Evolutionary conservation across 1,284 basidiomycete genomes (phyloP).

Genomic region (Trametes sp.): DNA sequence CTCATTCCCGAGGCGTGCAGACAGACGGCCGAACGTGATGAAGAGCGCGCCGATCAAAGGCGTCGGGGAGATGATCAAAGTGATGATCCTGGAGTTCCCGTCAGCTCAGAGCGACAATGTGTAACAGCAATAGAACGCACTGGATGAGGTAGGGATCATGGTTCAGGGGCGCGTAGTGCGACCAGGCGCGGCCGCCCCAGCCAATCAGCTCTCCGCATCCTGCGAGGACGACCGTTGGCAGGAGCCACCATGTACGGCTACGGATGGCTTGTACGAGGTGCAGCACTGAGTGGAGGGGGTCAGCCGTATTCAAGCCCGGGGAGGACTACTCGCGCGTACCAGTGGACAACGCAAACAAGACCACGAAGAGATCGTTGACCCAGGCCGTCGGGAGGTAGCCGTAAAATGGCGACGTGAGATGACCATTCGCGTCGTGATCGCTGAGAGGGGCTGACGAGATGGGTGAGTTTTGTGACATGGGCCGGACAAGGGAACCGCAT

Average conservation of each 20-base stretch:
- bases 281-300: background rate
- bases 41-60: conserved; percentile 57
- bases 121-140: conserved; percentile 35
- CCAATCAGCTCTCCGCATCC: conserved; percentile 54
- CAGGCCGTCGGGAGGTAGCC: conserved; percentile 13
- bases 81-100: conserved; percentile 46
- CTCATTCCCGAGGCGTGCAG: conserved; percentile 47
- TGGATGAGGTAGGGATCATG: conserved; percentile 39
- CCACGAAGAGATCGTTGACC: conserved; percentile 16
- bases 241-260: conserved; percentile 7
- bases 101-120: conserved; percentile 18
- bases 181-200: conserved; percentile 48
- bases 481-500: no score
- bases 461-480: background rate
- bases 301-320: background rate
- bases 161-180: conserved; percentile 31
- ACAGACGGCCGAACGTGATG: conserved; percentile 52
- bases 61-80: conserved; percentile 53
- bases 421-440: background rate
- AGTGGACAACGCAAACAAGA: conserved; percentile 20
- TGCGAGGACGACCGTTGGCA: conserved; percentile 4
- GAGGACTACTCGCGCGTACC: background rate
- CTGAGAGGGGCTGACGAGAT: background rate
- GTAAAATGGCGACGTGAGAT: conserved; percentile 4
- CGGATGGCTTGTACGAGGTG: conserved; percentile 5